Evolutionary conservation across 2,329 filamentous ascomycete genomes (phyloP).

Genomic region (Aureobasidium namibiae): DNA sequence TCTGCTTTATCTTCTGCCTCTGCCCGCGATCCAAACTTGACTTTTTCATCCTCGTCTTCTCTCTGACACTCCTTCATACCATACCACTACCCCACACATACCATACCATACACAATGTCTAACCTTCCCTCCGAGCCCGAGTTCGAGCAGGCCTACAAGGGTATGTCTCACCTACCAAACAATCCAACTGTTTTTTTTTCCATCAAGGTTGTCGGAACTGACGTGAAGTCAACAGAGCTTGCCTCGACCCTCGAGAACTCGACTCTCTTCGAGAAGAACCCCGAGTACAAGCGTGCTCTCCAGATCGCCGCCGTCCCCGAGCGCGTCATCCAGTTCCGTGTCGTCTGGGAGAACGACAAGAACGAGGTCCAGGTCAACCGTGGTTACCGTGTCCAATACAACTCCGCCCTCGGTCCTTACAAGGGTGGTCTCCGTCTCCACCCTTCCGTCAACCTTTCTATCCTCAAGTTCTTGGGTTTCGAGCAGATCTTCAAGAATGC

Average conservation of each 20-base stretch:
- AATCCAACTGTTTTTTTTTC: neutral
- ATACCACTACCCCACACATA: neutral
- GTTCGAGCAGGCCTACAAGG: conserved; percentile 97
- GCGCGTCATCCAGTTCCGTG: conserved; percentile 93
- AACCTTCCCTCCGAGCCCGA: conserved; percentile 85
- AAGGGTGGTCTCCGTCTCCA: conserved; percentile 96
- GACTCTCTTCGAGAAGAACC: conserved; percentile 85
- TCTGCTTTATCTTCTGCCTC: conserved; percentile 5
- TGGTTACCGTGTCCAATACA: conserved; percentile 96
- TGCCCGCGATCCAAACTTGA: neutral
- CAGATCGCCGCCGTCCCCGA: conserved; percentile 84
- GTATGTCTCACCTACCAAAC: conserved; percentile 42
- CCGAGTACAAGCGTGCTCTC: conserved; percentile 88
- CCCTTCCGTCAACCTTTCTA: conserved; percentile 68
- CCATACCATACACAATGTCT: conserved; percentile 36
- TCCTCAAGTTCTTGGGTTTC: conserved; percentile 95
- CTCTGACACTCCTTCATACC: neutral
- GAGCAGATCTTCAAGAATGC: conserved; percentile 99
- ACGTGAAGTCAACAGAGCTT: conserved; percentile 59
- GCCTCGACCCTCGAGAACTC: conserved; percentile 90
- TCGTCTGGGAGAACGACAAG: conserved; percentile 94
- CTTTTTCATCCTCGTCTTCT: neutral
- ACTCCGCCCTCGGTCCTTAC: conserved; percentile 94
- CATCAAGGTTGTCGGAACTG: neutral
- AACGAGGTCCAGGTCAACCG: conserved; percentile 84